Evolutionary conservation across 257 asterid genomes (phyloP), one percentile per base, ranked within the genome.

Genomic region (Osmanthus fragrans): DNA sequence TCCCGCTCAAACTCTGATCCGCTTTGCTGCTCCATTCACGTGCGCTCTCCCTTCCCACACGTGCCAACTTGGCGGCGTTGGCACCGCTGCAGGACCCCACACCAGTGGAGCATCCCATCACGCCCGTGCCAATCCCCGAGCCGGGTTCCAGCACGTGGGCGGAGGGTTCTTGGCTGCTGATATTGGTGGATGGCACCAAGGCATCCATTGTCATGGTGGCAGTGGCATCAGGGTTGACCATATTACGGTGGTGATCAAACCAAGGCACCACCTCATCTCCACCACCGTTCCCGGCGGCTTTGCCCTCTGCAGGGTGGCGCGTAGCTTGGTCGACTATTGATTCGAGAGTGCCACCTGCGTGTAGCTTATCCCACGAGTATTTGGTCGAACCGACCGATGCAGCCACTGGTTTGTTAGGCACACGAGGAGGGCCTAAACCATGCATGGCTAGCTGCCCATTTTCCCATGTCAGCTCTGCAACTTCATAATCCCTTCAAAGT

Each of bases 321-420:
- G 97, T 89, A 72, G 97, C 98, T 70, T 92, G 99, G 87, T 92
- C 86, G 60, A 95, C 98, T 37, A 95, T 81, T 0, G 97, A 88
- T 87, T 92, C 97, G 5, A 95, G 97, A 0, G 99, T 95, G 18
- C 92, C 97, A 27, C 87, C 89, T 67, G 87, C 85, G 67, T 82
- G 87, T 67, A 90, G 92, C 85, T 86, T 91, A 0, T 88, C 92
- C 95, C 93, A 90, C 15, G 30, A 3, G 79, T 86, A 80, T 73
- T 86, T 84, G 0, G 79, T 9, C 13, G 85, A 45, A 12, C 81
- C 3, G 9, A 33, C 68, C 68, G 84, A 7, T 11, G 87, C 16
- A 23, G 58, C 42, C 25, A 69, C 2, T 4, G 70, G 49, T 15
- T 82, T 86, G 76, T 30, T 68, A 3, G 73, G 80, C 81, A 79